Base-by-base conservation (phyloP, 768 basidiomycete species). In the Suillus subalutaceus region DNA sequence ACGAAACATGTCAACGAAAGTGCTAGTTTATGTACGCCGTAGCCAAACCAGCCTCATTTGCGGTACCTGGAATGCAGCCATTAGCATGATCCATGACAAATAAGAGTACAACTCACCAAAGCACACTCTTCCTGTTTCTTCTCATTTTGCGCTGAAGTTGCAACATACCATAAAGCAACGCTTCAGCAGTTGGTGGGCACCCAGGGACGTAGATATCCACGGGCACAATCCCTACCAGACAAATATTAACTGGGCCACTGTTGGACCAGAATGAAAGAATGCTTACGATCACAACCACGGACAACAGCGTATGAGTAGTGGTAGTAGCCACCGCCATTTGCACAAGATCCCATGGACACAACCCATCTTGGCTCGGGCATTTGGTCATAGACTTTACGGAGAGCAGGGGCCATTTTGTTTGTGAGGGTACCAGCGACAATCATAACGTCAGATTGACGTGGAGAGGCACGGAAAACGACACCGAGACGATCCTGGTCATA, bases 301-400 rank as follows among this genome's bases (percentile, higher is more conserved):
- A 99, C 97, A 68, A 99, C 97, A 37, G 96, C 96, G 80, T 99
- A 99, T 35, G 97, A 97, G 79, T 98, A 97, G 80, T 97, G 96
- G 78, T 96, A 96, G 82, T 96, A 96, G 18, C 95, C 96, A 64
- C 96, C 95, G 38, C 97, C 97, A 77, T 99, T 99, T 20, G 97
- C 97, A 78, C 97, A 99, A 6, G 97, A 98, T 56, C 97, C 97
- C 97, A 99, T 99, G 32, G 97, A 99, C 75, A 99, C 92, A 65
- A 99, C 97, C 97, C 97, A 99, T 74, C 97, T 92, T 88, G 97
- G 97, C 74, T 98, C 96, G 40, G 97, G 97, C 97, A 99, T 99
- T 78, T 99, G 95, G 79, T 96, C 94, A 73, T 96, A 96, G 64
- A 96, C 96, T 79, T 96, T 98, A 73, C 97, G 87, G 75, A 99